phyloP scores from a whole-genome alignment of 148 eudicot species.

The Persicaria maculosa region DNA sequence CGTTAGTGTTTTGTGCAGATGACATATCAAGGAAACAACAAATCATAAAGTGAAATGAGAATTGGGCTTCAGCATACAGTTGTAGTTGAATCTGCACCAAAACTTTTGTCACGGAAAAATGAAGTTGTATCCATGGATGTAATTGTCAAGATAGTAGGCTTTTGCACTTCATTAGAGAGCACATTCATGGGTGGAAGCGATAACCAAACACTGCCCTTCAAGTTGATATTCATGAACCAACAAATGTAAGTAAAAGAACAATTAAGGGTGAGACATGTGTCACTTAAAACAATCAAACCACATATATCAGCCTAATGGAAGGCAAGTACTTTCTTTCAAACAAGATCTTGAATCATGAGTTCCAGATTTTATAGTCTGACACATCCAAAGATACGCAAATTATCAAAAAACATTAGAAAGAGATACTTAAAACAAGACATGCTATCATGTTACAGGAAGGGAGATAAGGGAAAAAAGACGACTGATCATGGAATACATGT shows the following conservation, averaged over 20 bases:
- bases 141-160: slow-evolving; percentile 57
- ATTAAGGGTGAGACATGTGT: background rate
- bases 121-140: slow-evolving; percentile 96
- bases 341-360: slow-evolving; percentile 87
- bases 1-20: background rate
- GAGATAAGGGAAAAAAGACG: slow-evolving; percentile 22
- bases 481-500: no score
- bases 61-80: slow-evolving; percentile 51
- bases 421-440: background rate
- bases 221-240: slow-evolving; percentile 12
- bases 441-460: background rate
- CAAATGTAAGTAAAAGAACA: background rate
- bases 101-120: slow-evolving; percentile 90
- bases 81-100: slow-evolving; percentile 90
- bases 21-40: slow-evolving; percentile 18
- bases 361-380: slow-evolving; percentile 80
- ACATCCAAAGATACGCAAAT: slow-evolving; percentile 10
- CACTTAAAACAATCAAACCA: slow-evolving; percentile 25
- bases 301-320: slow-evolving; percentile 97
- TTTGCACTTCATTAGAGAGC: slow-evolving; percentile 37
- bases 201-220: slow-evolving; percentile 99
- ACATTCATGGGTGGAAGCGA: slow-evolving; percentile 69
- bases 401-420: slow-evolving; percentile 4
- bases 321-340: slow-evolving; percentile 69
- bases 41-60: slow-evolving; percentile 3